phyloP scores from a whole-genome alignment of 495 filamentous ascomycete species.

The Penicillium dipodomyicola region DNA sequence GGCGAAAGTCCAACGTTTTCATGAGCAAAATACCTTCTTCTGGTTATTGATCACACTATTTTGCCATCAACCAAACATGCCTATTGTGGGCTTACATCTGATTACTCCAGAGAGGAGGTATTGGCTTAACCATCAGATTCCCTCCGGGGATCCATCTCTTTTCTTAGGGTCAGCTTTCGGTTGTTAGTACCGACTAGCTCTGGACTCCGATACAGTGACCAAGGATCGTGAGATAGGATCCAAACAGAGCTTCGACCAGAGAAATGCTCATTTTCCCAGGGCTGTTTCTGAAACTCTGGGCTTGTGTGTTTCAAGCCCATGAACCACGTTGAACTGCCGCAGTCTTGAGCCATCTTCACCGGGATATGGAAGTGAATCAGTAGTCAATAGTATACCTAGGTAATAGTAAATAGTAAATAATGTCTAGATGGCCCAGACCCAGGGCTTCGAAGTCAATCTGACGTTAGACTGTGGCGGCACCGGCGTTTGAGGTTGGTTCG shows the following conservation, averaged over 20 bases:
- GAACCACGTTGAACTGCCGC: neutral
- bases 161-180: constrained; percentile 13
- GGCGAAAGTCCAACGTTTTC: constrained; percentile 15
- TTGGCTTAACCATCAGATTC: constrained; percentile 19
- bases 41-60: constrained; percentile 18
- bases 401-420: neutral
- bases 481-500: constrained; percentile 2
- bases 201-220: constrained; percentile 12
- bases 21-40: constrained; percentile 12
- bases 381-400: neutral
- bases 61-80: constrained; percentile 22
- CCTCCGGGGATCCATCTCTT: constrained; percentile 6
- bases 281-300: neutral
- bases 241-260: neutral
- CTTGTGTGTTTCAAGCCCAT: neutral
- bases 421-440: constrained; percentile 19
- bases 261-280: neutral
- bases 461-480: constrained; percentile 27
- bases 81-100: constrained; percentile 15
- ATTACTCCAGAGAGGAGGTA: constrained; percentile 7
- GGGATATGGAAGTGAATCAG: neutral
- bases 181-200: constrained; percentile 23
- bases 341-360: neutral
- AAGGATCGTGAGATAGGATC: constrained; percentile 8
- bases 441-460: constrained; percentile 24